phyloP scores from a whole-genome alignment of 2,329 filamentous ascomycete genomes.

The Aureobasidium leucospermi region DNA sequence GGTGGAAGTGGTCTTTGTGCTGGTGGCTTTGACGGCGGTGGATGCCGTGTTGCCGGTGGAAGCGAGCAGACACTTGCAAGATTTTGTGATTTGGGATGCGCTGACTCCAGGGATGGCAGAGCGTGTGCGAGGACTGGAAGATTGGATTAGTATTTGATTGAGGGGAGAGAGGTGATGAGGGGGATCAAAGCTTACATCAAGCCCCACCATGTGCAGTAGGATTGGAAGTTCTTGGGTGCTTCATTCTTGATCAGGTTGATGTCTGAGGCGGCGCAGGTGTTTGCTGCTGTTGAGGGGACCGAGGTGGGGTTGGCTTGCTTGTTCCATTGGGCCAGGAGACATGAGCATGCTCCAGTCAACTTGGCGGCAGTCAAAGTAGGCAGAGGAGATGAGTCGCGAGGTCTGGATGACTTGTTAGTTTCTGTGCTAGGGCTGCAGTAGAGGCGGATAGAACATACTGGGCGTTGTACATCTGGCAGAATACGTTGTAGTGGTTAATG shows the following conservation, averaged over 20 bases:
- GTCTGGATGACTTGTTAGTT: not conserved
- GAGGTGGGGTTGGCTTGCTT: slow-evolving; percentile 5
- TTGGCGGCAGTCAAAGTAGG: not conserved
- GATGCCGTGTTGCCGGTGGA: not conserved
- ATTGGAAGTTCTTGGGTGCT: slow-evolving; percentile 6
- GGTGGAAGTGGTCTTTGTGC: not conserved
- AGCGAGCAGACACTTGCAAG: not conserved
- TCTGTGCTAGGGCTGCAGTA: not conserved
- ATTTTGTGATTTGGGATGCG: slow-evolving; percentile 1
- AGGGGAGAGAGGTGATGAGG: no score
- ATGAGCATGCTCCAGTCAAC: slow-evolving; percentile 1
- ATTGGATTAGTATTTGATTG: not conserved
- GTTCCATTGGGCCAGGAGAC: slow-evolving; percentile 4
- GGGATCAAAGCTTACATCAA: not conserved
- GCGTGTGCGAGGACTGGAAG: not conserved
- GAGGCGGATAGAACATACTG: not conserved
- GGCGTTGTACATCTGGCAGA: slow-evolving; percentile 7
- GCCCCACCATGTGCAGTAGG: slow-evolving; percentile 10
- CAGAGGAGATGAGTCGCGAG: slow-evolving; percentile 3
- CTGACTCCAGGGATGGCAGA: slow-evolving; percentile 5
- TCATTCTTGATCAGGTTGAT: slow-evolving; percentile 8
- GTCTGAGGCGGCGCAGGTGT: slow-evolving; percentile 4
- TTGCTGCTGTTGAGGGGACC: not conserved
- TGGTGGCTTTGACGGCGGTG: not conserved
- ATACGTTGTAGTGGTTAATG: slow-evolving; percentile 14